Evolutionary conservation across 1,139 yeast species (phyloP).

Genomic region (Yamadazyma diospyri): DNA sequence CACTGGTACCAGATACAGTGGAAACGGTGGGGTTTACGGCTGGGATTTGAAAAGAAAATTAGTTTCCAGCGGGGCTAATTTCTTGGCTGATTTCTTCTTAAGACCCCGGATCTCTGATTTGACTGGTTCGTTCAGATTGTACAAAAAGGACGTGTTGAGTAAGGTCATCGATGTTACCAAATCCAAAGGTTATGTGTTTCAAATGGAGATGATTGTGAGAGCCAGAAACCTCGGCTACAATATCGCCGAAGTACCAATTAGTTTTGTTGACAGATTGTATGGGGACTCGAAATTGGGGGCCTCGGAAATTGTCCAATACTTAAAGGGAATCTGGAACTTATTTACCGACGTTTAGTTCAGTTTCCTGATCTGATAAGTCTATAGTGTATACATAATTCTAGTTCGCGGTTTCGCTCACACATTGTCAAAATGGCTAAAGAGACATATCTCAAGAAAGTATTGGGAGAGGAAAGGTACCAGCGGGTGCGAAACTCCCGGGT

Average conservation of each 20-base stretch:
- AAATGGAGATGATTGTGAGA: conserved; percentile 88
- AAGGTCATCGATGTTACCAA: conserved; percentile 67
- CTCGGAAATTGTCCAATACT: conserved; percentile 74
- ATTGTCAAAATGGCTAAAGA: conserved; percentile 33
- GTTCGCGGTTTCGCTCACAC: not conserved
- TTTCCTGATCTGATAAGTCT: too few relatives aligned
- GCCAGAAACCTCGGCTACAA: conserved; percentile 69
- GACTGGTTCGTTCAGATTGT: conserved; percentile 77
- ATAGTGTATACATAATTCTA: not conserved
- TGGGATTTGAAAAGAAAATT: conserved; percentile 83
- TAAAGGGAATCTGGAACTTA: conserved; percentile 70
- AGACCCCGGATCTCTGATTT: conserved; percentile 74
- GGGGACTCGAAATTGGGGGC: conserved; percentile 84
- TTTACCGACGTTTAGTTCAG: conserved; percentile 65
- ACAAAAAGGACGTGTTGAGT: conserved; percentile 66
- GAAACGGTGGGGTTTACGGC: conserved; percentile 80
- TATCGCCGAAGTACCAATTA: conserved; percentile 78
- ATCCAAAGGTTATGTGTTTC: conserved; percentile 82
- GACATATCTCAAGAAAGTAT: conserved; percentile 39
- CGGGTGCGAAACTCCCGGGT: conserved; percentile 51
- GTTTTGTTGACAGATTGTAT: conserved; percentile 75
- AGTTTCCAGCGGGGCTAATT: conserved; percentile 79
- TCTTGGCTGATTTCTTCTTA: conserved; percentile 67
- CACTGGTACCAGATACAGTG: conserved; percentile 83
- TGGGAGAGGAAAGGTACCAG: conserved; percentile 36